phyloP scores from a whole-genome alignment of 768 basidiomycete species.

The Cystobasidium onofrii region DNA sequence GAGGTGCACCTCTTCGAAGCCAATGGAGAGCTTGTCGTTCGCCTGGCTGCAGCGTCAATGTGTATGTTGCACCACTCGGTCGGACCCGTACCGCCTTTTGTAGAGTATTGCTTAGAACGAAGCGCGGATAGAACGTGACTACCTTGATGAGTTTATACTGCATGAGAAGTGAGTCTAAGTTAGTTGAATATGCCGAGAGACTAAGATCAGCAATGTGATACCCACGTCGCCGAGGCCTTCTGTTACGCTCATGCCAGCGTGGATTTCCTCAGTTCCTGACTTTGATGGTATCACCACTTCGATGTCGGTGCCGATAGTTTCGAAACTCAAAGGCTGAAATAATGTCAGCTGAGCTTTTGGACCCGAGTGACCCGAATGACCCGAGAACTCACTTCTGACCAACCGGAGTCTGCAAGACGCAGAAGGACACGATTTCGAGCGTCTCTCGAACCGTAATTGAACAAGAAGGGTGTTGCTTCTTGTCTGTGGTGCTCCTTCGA shows the following conservation, averaged over 20 bases:
- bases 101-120: constrained; percentile 76
- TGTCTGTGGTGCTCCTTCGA: constrained; percentile 50
- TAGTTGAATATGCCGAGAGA: neutral
- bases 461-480: constrained; percentile 49
- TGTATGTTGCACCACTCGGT: constrained; percentile 68
- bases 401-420: constrained; percentile 67
- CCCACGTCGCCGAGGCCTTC: constrained; percentile 78
- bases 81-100: constrained; percentile 64
- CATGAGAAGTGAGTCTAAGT: neutral
- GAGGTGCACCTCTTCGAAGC: constrained; percentile 60
- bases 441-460: constrained; percentile 67
- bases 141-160: constrained; percentile 88
- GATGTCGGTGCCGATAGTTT: constrained; percentile 84
- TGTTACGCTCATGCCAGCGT: constrained; percentile 79
- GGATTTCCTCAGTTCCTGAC: constrained; percentile 55
- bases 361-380: no score
- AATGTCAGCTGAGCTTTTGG: neutral
- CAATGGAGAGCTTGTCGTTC: constrained; percentile 62
- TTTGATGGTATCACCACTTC: constrained; percentile 64
- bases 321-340: constrained; percentile 68
- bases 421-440: constrained; percentile 76
- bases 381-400: constrained; percentile 68
- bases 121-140: constrained; percentile 81
- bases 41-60: constrained; percentile 59
- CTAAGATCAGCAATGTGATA: no score